Base-by-base conservation (phyloP, 1,284 basidiomycete species). In the Ceratobasidium sp. region DNA sequence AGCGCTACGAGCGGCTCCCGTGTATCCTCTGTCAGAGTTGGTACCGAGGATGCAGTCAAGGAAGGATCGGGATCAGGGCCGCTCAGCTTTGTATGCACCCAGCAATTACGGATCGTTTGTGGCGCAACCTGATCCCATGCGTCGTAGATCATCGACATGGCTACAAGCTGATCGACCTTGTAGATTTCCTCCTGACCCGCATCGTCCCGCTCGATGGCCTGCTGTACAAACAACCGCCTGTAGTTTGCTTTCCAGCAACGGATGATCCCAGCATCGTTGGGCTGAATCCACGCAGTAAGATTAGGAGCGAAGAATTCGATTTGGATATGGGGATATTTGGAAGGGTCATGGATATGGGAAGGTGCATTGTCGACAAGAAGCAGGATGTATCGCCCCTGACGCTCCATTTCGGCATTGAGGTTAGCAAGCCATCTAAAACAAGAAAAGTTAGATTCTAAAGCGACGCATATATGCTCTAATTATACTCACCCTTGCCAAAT, bases 401-500 rank as follows among this genome's bases (percentile, higher is more conserved):
- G 43, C 13, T 28, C 43, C 63, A 55, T 69, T 14, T 21, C 28
- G 6, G 18, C 18, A 32, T 67, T 32, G 18, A 70, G 23, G 23
- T 64, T 50, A 18, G 9, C 47, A 8, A 41, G 46, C 28, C 7
- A 46, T 59, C 69, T 35, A 35, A 32, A 18, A 32, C 62, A n/a
- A 21, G n/a, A 61, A 35, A n/a, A n/a, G n/a, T n/a, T n/a, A n/a
- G n/a, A n/a, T n/a, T n/a, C n/a, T 30, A 21, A 49, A 18, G 9
- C n/a, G n/a, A n/a, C n/a, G n/a, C n/a, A n/a, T 13, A 52, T 8
- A 52, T 13, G 21, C 35, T 23, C 23, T 11, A 57, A 28, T n/a
- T n/a, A 23, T 7, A 77, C 23, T 23, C 43, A 16, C 74, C 59
- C 49, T 76, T 76, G 26, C 54, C 54, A 57, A 28, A 57, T 57